Percentiles rank a stretch among this genome's conserved stretches.
Conservation (phyloP, 169 alveolate species). For the Fabrea salina region DNA sequence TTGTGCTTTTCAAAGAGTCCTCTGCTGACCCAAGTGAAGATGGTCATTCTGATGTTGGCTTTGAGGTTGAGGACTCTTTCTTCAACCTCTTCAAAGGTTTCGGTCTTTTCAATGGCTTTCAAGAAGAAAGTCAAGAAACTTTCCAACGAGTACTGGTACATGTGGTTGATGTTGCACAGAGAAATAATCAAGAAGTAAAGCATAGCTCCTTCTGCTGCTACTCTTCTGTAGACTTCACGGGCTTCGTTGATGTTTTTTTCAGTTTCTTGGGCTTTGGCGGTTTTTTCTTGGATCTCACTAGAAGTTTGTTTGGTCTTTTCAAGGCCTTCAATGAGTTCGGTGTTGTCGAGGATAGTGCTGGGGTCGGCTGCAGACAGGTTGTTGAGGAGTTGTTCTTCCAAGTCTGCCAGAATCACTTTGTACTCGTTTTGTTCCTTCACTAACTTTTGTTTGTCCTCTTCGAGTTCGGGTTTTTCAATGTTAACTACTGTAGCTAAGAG, state of each 20-base stretch:
- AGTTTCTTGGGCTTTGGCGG: constrained; percentile 81
- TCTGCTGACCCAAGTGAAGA: constrained; percentile 93
- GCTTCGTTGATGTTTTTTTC: constrained; percentile 90
- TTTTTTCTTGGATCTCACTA: constrained; percentile 87
- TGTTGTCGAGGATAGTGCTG: constrained; percentile 90
- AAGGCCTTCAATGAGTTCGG: constrained; percentile 89
- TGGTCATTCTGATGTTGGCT: constrained; percentile 88
- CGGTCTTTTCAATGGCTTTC: constrained; percentile 89
- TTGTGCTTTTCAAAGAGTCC: constrained; percentile 96
- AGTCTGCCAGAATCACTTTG: constrained; percentile 88
- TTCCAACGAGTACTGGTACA: constrained; percentile 96
- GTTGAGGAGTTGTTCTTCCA: constrained; percentile 90
- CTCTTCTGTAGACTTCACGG: constrained; percentile 94
- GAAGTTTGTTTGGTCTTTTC: constrained; percentile 92
- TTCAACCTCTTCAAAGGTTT: constrained; percentile 68
- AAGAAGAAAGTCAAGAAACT: constrained; percentile 90
- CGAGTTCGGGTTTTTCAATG: constrained; percentile 95
- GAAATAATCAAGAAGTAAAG: constrained; percentile 92
- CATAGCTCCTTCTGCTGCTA: constrained; percentile 96
- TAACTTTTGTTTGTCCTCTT: constrained; percentile 90
- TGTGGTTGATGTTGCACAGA: constrained; percentile 92
- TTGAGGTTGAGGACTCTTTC: constrained; percentile 84
- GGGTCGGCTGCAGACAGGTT: constrained; percentile 95
- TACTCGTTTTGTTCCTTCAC: constrained; percentile 92
- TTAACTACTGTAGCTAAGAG: constrained; percentile 92